These are phyloP conservation scores for Camellia oleifera DNA, from an alignment of 179 eudicot species.

Conservation along the genomic window DNA sequence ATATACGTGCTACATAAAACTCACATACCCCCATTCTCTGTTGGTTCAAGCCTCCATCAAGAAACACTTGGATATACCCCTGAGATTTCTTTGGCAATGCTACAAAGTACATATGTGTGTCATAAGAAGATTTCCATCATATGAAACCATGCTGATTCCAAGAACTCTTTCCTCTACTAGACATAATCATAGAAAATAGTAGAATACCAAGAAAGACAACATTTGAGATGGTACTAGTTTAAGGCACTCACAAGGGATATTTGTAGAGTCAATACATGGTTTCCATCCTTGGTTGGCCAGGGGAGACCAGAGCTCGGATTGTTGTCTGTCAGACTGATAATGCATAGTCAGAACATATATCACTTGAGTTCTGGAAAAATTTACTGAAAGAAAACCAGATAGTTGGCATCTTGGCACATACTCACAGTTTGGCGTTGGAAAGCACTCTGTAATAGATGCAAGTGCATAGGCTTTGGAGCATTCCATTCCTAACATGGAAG, in stretches of 20 bases:
- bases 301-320: constrained; percentile 85
- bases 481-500: constrained; percentile 71
- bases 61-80: constrained; percentile 91
- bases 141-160: neutral
- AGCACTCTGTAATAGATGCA: constrained; percentile 69
- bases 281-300: constrained; percentile 89
- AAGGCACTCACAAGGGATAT: constrained; percentile 47
- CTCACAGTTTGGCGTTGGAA: constrained; percentile 71
- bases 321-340: constrained; percentile 56
- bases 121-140: neutral
- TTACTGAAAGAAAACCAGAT: constrained; percentile 2
- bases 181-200: neutral
- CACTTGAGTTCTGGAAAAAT: neutral
- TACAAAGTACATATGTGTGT: constrained; percentile 15
- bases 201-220: constrained; percentile 1
- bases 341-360: neutral
- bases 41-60: constrained; percentile 98
- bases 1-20: neutral
- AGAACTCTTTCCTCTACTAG: neutral
- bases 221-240: neutral
- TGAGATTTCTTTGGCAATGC: constrained; percentile 57
- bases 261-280: constrained; percentile 50
- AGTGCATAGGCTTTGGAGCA: constrained; percentile 71
- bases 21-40: constrained; percentile 96
- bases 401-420: constrained; percentile 28